A percentile compares a stretch with the other conserved stretches of the same genome.
These are phyloP conservation scores for Nakazawaea peltata DNA, from an alignment of 805 yeast species.

Conservation along the genomic window DNA sequence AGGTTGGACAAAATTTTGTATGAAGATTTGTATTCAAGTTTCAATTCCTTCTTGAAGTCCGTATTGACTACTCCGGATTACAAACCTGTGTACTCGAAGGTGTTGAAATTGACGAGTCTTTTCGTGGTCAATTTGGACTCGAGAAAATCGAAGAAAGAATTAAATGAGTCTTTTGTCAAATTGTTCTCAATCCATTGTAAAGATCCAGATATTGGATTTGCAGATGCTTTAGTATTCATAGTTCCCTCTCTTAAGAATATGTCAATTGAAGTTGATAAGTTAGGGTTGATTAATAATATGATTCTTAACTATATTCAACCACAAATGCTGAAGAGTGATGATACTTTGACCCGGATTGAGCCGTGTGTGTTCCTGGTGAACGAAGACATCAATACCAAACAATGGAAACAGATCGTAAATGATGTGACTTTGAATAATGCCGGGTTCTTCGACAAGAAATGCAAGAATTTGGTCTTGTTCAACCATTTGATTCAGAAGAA, in stretches of 20 bases:
- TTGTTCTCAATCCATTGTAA: slow-evolving; percentile 15
- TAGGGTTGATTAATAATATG: slow-evolving; percentile 2
- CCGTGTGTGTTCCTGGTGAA: slow-evolving; percentile 1
- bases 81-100: slow-evolving; percentile 39
- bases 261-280: slow-evolving; percentile 7
- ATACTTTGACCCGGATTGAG: background rate
- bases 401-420: slow-evolving; percentile 56
- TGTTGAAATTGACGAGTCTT: slow-evolving; percentile 43
- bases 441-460: slow-evolving; percentile 3
- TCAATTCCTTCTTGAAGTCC: slow-evolving; percentile 53
- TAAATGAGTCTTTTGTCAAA: slow-evolving; percentile 29
- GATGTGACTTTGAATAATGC: slow-evolving; percentile 36
- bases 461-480: slow-evolving; percentile 1
- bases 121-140: slow-evolving; percentile 42
- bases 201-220: background rate
- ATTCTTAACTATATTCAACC: slow-evolving; percentile 5
- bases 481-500: slow-evolving; percentile 39
- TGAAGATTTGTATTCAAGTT: slow-evolving; percentile 67
- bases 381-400: slow-evolving; percentile 26
- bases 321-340: slow-evolving; percentile 4
- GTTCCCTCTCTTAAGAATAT: slow-evolving; percentile 2
- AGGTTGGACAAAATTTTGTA: slow-evolving; percentile 69
- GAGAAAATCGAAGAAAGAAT: slow-evolving; percentile 17
- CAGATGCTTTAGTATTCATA: slow-evolving; percentile 1
- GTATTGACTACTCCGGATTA: slow-evolving; percentile 40